Conservation (phyloP, 192 early-diverging fungal genomes). For the Mortierella hygrophila region DNA sequence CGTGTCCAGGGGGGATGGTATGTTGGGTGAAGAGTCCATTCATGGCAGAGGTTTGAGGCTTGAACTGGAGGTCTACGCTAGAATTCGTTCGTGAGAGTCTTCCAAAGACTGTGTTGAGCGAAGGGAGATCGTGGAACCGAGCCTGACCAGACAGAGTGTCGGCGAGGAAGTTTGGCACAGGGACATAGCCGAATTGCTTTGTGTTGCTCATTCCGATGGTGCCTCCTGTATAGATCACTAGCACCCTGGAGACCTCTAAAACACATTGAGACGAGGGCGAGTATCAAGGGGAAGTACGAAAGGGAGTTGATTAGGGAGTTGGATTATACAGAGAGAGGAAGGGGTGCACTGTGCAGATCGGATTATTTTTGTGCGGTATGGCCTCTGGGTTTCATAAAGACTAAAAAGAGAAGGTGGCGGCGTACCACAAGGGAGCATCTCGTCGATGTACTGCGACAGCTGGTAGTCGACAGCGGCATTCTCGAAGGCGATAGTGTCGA, state of each 20-base stretch:
- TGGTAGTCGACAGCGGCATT: slow-evolving; percentile 58
- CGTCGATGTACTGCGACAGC: slow-evolving; percentile 53
- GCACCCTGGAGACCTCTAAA: slow-evolving; percentile 81
- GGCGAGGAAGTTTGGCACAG: slow-evolving; percentile 85
- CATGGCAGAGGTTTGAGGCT: slow-evolving; percentile 26
- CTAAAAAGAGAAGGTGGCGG: not conserved
- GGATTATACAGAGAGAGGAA: not conserved
- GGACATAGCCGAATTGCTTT: slow-evolving; percentile 75
- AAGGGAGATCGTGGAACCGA: slow-evolving; percentile 86
- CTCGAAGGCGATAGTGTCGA: slow-evolving; percentile 54
- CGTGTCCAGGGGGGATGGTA: slow-evolving; percentile 45
- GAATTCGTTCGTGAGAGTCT: slow-evolving; percentile 43
- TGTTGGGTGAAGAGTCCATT: slow-evolving; percentile 34
- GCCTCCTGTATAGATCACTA: slow-evolving; percentile 96
- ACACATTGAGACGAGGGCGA: not conserved
- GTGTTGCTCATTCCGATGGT: slow-evolving; percentile 93
- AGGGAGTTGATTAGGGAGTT: not conserved
- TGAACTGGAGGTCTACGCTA: slow-evolving; percentile 30
- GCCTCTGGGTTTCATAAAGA: not conserved
- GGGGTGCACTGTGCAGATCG: not conserved
- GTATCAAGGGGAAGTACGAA: not conserved
- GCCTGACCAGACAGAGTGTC: slow-evolving; percentile 78
- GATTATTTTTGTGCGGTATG: not conserved
- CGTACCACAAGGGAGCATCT: slow-evolving; percentile 56
- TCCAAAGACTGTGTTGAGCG: slow-evolving; percentile 52